These are phyloP conservation scores for Fomitopsis schrenkii DNA, from an alignment of 1,284 basidiomycete species.

Conservation along the genomic window DNA sequence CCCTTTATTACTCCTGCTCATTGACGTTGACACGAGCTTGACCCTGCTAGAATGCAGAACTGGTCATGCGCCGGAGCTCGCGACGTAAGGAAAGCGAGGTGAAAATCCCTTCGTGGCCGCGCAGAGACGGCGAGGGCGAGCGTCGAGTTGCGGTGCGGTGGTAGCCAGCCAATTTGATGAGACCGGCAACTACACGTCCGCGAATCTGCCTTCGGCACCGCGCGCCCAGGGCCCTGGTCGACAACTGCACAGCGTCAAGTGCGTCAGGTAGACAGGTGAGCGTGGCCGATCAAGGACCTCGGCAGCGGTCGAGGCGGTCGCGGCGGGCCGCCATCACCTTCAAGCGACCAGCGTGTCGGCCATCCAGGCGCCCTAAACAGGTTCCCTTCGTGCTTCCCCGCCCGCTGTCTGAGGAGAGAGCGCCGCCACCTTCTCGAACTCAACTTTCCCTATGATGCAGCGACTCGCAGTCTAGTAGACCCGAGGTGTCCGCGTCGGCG, in stretches of 20 bases:
- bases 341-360: background rate
- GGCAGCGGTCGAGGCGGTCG: background rate
- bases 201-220: background rate
- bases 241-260: background rate
- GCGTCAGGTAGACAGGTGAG: background rate
- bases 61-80: background rate
- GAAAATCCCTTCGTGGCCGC: background rate
- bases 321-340: background rate
- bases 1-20: background rate
- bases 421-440: too few relatives aligned
- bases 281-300: background rate
- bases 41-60: background rate
- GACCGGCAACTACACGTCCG: background rate
- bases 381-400: background rate
- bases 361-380: background rate
- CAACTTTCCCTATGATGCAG: too few relatives aligned
- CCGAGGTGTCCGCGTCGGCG: background rate
- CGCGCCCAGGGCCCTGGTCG: background rate
- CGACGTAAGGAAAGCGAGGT: background rate
- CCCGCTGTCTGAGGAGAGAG: background rate
- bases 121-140: background rate
- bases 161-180: background rate
- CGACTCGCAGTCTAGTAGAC: background rate
- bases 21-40: background rate
- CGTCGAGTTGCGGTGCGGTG: background rate